Conservation (phyloP, 345 rosid genomes). For the Hirschfeldia incana region DNA sequence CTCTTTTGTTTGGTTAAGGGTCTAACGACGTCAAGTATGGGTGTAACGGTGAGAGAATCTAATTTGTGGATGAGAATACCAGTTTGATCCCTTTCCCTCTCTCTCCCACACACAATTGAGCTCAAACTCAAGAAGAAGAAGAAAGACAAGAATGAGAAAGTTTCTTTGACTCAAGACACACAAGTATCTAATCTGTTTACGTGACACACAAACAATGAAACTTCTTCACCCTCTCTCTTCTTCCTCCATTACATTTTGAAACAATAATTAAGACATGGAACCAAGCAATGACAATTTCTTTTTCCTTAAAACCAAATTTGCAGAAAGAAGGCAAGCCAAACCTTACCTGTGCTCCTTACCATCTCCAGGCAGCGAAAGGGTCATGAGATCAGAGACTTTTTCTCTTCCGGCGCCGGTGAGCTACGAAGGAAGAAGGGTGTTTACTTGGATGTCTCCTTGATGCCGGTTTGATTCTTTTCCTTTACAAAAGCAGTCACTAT, state of each 20-base stretch:
- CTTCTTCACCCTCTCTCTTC: slow-evolving; percentile 33
- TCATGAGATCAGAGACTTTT: slow-evolving; percentile 19
- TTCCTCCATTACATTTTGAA: slow-evolving; percentile 8
- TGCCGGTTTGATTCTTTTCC: too few relatives aligned
- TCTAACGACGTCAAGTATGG: background rate
- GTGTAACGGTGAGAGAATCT: slow-evolving; percentile 8
- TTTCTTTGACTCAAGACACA: slow-evolving; percentile 3
- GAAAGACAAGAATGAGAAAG: background rate
- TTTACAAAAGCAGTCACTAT: too few relatives aligned
- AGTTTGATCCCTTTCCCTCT: slow-evolving; percentile 23
- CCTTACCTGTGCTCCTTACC: slow-evolving; percentile 45
- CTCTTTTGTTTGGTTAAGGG: background rate
- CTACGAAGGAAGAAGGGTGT: slow-evolving; percentile 55
- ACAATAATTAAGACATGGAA: background rate
- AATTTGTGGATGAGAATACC: slow-evolving; percentile 36
- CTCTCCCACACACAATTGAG: background rate
- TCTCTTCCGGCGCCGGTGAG: slow-evolving; percentile 28
- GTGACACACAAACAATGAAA: slow-evolving; percentile 10
- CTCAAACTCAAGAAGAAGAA: background rate
- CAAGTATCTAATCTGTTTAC: background rate
- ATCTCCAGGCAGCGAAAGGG: background rate
- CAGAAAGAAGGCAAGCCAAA: slow-evolving; percentile 47
- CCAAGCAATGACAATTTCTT: background rate
- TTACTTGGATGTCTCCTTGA: too few relatives aligned
- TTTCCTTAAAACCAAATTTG: background rate